phyloP scores from a whole-genome alignment of 2,329 filamentous ascomycete genomes.

The Didymella segeticola region DNA sequence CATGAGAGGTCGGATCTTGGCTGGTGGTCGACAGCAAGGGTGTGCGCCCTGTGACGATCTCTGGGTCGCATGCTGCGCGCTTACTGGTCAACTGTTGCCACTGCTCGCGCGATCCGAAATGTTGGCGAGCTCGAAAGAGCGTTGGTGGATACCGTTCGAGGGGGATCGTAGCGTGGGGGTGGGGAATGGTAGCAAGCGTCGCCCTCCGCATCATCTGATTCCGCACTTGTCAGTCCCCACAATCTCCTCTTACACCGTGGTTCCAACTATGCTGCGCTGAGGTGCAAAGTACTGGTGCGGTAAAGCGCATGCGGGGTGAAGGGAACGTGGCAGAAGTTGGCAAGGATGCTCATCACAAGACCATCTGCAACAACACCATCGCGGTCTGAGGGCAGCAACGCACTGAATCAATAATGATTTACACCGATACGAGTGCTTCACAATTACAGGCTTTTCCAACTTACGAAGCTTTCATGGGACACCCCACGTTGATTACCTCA shows the following conservation, averaged over 20 bases:
- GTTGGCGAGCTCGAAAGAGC: conserved; percentile 41
- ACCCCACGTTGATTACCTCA: conserved; percentile 35
- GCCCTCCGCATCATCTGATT: conserved; percentile 48
- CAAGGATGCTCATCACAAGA: conserved; percentile 5
- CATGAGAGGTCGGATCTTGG: conserved; percentile 43
- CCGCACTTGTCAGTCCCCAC: conserved; percentile 24
- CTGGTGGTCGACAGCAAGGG: conserved; percentile 40
- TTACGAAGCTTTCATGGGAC: conserved; percentile 5
- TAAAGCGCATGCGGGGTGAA: conserved; percentile 34
- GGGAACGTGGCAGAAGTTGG: conserved; percentile 40
- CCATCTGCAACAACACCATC: not conserved
- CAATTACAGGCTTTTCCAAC: conserved; percentile 4
- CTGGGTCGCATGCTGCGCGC: conserved; percentile 30
- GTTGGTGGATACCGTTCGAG: conserved; percentile 43
- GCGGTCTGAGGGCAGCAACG: not conserved
- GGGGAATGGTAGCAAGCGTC: conserved; percentile 34
- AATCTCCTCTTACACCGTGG: conserved; percentile 35
- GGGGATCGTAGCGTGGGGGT: conserved; percentile 48
- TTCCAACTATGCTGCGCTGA: conserved; percentile 33
- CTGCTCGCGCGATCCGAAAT: conserved; percentile 41
- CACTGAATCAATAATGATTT: not conserved
- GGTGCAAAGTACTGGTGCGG: conserved; percentile 27
- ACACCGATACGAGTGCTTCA: not conserved
- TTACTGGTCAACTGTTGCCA: conserved; percentile 44
- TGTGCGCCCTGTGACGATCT: conserved; percentile 47